Conservation (phyloP, 768 basidiomycete genomes). For the Trametes meyenii region DNA sequence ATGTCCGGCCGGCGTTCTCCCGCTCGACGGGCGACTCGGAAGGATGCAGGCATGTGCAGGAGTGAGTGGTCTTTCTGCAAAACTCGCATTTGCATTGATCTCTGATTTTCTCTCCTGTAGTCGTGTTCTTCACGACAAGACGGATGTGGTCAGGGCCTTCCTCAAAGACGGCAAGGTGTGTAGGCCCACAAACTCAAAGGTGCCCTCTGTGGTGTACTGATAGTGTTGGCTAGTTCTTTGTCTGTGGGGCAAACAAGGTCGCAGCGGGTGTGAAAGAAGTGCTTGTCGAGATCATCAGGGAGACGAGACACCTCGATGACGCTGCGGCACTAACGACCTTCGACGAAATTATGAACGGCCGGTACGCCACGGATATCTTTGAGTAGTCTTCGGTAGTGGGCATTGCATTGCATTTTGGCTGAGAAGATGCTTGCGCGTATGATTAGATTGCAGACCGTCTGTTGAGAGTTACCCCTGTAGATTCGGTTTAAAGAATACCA, state of each 20-base stretch:
- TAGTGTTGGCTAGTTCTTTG: constrained; percentile 35
- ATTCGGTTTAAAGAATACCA: too few relatives aligned
- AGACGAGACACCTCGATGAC: constrained; percentile 16
- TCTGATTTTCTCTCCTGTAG: constrained; percentile 26
- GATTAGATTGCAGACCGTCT: too few relatives aligned
- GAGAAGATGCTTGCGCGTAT: too few relatives aligned
- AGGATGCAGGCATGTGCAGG: constrained; percentile 25
- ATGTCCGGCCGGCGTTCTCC: constrained; percentile 46
- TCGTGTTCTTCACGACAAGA: constrained; percentile 44
- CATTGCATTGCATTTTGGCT: too few relatives aligned
- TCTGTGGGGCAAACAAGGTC: constrained; percentile 41
- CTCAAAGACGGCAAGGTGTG: constrained; percentile 38
- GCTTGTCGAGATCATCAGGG: constrained; percentile 39
- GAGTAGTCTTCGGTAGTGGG: constrained; percentile 30
- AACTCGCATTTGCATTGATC: not conserved
- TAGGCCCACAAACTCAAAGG: too few relatives aligned
- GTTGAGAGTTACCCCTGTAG: too few relatives aligned
- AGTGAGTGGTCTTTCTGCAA: constrained; percentile 11
- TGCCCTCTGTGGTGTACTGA: not conserved
- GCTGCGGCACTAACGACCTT: constrained; percentile 30
- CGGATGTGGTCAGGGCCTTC: constrained; percentile 36
- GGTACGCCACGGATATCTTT: constrained; percentile 50
- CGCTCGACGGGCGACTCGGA: constrained; percentile 19
- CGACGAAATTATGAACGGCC: constrained; percentile 35
- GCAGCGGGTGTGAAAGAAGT: constrained; percentile 41